Evolutionary conservation across 768 basidiomycete species (phyloP).

Genomic region (Leccinum imitatum): DNA sequence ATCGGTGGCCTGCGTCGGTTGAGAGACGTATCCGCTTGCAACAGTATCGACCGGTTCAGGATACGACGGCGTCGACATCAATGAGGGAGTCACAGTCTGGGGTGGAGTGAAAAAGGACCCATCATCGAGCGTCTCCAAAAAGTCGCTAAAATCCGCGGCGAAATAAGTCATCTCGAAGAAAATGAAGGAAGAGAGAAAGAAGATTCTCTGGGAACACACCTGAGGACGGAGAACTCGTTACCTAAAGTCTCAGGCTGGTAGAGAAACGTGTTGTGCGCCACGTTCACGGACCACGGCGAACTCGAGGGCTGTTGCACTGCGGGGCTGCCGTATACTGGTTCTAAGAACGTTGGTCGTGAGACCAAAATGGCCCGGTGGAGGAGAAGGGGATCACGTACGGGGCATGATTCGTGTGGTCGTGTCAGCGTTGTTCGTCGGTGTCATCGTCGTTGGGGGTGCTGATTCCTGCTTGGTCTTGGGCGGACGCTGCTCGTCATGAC

Average conservation of each 20-base stretch:
- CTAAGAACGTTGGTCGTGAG: slow-evolving; percentile 4
- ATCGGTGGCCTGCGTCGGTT: slow-evolving; percentile 19
- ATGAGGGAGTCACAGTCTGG: slow-evolving; percentile 45
- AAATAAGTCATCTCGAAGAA: neutral
- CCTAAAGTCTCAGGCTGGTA: slow-evolving; percentile 75
- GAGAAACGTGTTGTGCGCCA: slow-evolving; percentile 51
- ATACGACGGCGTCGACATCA: slow-evolving; percentile 35
- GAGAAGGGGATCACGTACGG: slow-evolving; percentile 17
- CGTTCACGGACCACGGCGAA: slow-evolving; percentile 55
- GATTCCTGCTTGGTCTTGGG: slow-evolving; percentile 46
- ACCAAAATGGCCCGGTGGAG: neutral
- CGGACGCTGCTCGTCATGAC: slow-evolving; percentile 80
- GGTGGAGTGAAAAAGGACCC: slow-evolving; percentile 71
- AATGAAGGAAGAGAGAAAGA: neutral
- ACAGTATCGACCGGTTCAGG: slow-evolving; percentile 12
- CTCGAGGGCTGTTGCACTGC: slow-evolving; percentile 29
- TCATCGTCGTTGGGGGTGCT: neutral
- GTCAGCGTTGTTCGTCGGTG: slow-evolving; percentile 30
- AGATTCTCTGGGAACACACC: slow-evolving; percentile 42
- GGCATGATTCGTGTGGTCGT: slow-evolving; percentile 32
- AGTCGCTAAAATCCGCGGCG: neutral
- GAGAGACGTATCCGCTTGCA: slow-evolving; percentile 16
- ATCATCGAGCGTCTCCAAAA: slow-evolving; percentile 61
- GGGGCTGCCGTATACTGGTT: slow-evolving; percentile 24
- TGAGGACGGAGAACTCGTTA: slow-evolving; percentile 81